Base-by-base conservation (phyloP, 1,284 basidiomycete genomes). In the Volvariella surrecta region DNA sequence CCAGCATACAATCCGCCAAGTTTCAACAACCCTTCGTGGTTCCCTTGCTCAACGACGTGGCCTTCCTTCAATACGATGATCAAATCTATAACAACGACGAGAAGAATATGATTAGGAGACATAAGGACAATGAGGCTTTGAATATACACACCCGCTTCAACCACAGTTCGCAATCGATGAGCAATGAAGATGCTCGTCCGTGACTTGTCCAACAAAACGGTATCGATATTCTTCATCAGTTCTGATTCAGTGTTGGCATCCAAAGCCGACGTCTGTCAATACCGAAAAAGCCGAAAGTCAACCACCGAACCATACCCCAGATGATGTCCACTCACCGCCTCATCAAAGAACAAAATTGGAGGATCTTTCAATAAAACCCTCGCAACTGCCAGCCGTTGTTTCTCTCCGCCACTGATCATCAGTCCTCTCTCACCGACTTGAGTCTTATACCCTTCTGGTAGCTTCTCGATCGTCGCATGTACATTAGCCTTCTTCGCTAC, bases 361-460 rank as follows among this genome's bases (percentile, higher is more conserved):
- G 95, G 91, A 60, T 99, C 87, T 66, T 98, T 98, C 40, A 99
- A 65, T 53, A 99, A 63, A 35, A 96, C 80, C 13, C 96, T 70
- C 3, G 95, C 96, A 10, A 99, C 89, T 0, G 95, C 96, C 50
- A 99, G 62, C 35, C 96, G 68, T 70, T 99, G 95, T 63, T 99
- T 98, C 71, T 99, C 95, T 0, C 96, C 95, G 0, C 95, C 95
- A 11, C 89, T 93, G 45, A 99, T 92, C 96, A 99, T 98, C 56
- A 98, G 62, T 1, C 95, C 95, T 18, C 95, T 70, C 64, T 99
- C 95, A 1, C 95, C 96, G 8, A 99, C 96, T 57, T 88, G 86
- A 6, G 95, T 99, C 34, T 65, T 57, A 62, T 95, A 99, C 40
- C 85, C 84, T 3, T 93, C 87, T 0, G 93, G 92, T 30, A 99